Base-by-base conservation (phyloP, 78 protist species). In the Dictyostelium intermedium region DNA sequence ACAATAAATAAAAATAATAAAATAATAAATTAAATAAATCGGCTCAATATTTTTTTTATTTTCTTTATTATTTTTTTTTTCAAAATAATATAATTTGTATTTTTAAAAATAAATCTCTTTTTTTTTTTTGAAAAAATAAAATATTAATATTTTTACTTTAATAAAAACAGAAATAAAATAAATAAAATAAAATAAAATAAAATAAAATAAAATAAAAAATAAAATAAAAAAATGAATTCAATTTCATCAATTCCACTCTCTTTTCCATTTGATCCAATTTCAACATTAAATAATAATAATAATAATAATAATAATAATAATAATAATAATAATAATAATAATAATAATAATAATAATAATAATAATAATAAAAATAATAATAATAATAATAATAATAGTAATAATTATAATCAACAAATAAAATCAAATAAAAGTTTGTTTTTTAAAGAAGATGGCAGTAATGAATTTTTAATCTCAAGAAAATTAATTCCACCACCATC, bases 401-500 rank as follows among this genome's bases (percentile, higher is more conserved):
- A 39, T 39, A 39, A 39, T 39, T 5, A 39, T 39, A 27, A 13
- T 76, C 23, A 76, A 27, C 10, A 30, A 9, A 76, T 35, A 39
- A 76, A 76, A 23, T 27, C 45, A 27, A 76, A 34, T 37, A 41
- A 34, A 39, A 39, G 61, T 39, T 76, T 76, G 39, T 76, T 76
- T 18, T 35, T 14, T 41, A 20, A 79, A 45, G 47, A 79, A 27
- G 53, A 79, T 45, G 84, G 47, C 6, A 25, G 7, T 13, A 35
- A 74, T 74, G 84, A 79, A 35, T 79, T 79, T 47, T 20, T 25
- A 5, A 27, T 79, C 5, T 45, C 84, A 35, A 79, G 84, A 79
- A 79, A 27, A 45, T 79, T 79, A 27, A 45, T 79, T 45, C 84
- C 84, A 47, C 84, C 84, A 25, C 84, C 84, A 79, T 45, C 84